Evolutionary conservation across 768 basidiomycete genomes (phyloP).

Genomic region (Russula brevipes): DNA sequence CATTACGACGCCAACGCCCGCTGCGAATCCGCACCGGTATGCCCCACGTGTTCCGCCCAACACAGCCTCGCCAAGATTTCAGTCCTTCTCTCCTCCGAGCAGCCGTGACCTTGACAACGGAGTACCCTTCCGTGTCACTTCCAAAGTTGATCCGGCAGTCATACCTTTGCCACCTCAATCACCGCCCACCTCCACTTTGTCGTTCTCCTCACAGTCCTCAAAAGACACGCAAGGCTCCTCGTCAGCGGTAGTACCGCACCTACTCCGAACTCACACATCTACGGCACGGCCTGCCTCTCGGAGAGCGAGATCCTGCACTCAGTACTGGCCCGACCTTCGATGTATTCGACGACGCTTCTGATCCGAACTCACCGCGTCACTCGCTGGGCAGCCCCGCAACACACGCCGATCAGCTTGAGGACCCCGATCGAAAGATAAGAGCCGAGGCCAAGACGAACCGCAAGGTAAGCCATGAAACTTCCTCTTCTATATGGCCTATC

Average conservation of each 20-base stretch:
- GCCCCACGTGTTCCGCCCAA: constrained; percentile 6
- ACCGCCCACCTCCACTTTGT: constrained; percentile 64
- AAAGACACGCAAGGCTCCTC: constrained; percentile 36
- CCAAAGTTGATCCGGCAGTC: constrained; percentile 50
- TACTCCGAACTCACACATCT: constrained; percentile 42
- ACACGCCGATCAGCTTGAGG: constrained; percentile 19
- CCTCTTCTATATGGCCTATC: constrained; percentile 16
- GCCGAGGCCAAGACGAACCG: constrained; percentile 81
- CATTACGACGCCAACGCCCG: constrained; percentile 50
- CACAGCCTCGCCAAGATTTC: constrained; percentile 19
- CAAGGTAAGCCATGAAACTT: constrained; percentile 48
- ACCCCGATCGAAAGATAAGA: constrained; percentile 50
- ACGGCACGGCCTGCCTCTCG: constrained; percentile 18
- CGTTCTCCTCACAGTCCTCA: constrained; percentile 67
- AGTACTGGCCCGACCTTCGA: background rate
- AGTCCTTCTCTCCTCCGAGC: constrained; percentile 26
- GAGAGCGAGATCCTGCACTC: background rate
- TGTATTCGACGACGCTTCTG: constrained; percentile 4
- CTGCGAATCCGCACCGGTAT: constrained; percentile 54
- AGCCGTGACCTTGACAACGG: constrained; percentile 31
- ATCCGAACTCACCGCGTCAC: constrained; percentile 8
- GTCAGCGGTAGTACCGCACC: constrained; percentile 37
- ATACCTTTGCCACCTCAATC: constrained; percentile 66
- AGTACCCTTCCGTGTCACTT: constrained; percentile 28
- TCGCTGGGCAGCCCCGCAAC: constrained; percentile 1